These are phyloP conservation scores for Hypoxylon sp. DNA, from an alignment of 2,329 filamentous ascomycete genomes.

Conservation along the genomic window DNA sequence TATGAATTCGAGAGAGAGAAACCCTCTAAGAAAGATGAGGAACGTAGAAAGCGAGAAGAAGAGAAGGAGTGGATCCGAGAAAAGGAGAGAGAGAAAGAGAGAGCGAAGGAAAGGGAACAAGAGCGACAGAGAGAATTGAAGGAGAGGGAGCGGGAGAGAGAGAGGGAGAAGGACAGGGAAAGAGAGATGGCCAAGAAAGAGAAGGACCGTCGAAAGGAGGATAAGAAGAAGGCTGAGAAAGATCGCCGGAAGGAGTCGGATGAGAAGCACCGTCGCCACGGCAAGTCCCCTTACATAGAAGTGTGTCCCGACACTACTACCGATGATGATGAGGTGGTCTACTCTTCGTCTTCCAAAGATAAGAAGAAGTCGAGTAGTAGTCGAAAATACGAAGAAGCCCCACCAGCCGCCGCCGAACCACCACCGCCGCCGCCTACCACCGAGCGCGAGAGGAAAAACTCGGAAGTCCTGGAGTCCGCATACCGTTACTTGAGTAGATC, in stretches of 20 bases:
- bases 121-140: slow-evolving; percentile 40
- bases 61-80: slow-evolving; percentile 44
- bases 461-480: slow-evolving; percentile 41
- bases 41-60: slow-evolving; percentile 49
- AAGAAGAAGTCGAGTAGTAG: slow-evolving; percentile 44
- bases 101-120: slow-evolving; percentile 42
- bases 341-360: slow-evolving; percentile 33
- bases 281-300: slow-evolving; percentile 39
- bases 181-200: slow-evolving; percentile 48
- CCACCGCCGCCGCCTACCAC: slow-evolving; percentile 17
- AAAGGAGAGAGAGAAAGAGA: slow-evolving; percentile 38
- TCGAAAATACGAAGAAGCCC: slow-evolving; percentile 40
- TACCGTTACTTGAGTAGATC: slow-evolving; percentile 43
- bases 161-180: slow-evolving; percentile 52
- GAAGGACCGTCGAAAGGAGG: slow-evolving; percentile 37
- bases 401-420: slow-evolving; percentile 11
- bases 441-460: slow-evolving; percentile 42
- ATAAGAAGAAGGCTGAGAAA: slow-evolving; percentile 44
- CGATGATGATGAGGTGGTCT: slow-evolving; percentile 35
- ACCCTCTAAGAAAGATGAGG: slow-evolving; percentile 52
- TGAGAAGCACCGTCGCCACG: slow-evolving; percentile 44
- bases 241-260: slow-evolving; percentile 43
- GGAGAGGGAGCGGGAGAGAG: slow-evolving; percentile 40
- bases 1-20: slow-evolving; percentile 54
- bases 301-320: slow-evolving; percentile 31